Percentiles rank a stretch among this genome's conserved stretches.
Evolutionary conservation across 2,329 filamentous ascomycete genomes (phyloP).

Genomic region (Fusarium multiceps): DNA sequence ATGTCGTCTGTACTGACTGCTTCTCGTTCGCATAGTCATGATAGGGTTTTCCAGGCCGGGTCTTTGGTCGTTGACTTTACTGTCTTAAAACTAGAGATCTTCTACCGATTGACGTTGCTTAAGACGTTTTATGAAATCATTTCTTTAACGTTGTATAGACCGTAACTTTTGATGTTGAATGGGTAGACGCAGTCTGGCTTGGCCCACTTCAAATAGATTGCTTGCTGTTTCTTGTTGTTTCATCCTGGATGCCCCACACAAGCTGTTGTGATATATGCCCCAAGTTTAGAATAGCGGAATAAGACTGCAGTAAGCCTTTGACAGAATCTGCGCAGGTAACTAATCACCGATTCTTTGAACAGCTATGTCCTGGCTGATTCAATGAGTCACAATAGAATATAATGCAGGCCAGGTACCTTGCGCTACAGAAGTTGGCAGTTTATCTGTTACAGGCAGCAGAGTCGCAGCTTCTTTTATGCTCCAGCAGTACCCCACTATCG

Average conservation of each 20-base stretch:
- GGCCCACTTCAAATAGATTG: background rate
- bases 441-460: background rate
- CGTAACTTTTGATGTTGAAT: background rate
- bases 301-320: background rate
- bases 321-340: background rate
- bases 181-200: background rate
- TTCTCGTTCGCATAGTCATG: background rate
- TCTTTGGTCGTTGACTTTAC: background rate
- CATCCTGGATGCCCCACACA: slow-evolving; percentile 11
- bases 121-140: background rate
- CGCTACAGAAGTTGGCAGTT: background rate
- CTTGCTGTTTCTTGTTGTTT: background rate
- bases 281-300: background rate
- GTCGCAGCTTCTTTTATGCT: background rate
- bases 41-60: background rate
- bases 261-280: slow-evolving; percentile 12
- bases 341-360: background rate
- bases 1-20: background rate
- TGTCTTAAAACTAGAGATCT: background rate
- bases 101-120: background rate
- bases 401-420: no score
- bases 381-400: background rate
- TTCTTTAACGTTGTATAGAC: background rate
- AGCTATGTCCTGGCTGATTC: background rate
- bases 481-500: slow-evolving; percentile 35